Evolutionary conservation across 2,329 filamentous ascomycete species (phyloP).

Genomic region (Neurospora sp.): DNA sequence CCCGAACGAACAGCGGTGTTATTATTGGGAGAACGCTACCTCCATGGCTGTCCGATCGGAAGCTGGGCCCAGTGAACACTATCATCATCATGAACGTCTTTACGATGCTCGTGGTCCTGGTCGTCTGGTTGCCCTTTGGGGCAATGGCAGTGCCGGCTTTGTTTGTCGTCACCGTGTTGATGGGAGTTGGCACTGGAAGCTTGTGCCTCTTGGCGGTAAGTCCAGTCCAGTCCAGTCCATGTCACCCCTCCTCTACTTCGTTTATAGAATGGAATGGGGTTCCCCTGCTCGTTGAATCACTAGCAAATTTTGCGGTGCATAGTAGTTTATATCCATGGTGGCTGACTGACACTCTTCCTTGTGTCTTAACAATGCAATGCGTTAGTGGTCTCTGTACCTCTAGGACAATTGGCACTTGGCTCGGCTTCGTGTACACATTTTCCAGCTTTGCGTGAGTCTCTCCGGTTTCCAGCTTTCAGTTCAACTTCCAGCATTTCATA

Average conservation of each 20-base stretch:
- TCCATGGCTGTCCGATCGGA: constrained; percentile 16
- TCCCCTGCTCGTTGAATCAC: background rate
- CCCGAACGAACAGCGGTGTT: constrained; percentile 15
- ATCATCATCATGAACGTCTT: constrained; percentile 18
- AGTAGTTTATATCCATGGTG: background rate
- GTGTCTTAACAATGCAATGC: constrained; percentile 15
- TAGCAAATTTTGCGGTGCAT: background rate
- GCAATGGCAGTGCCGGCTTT: constrained; percentile 12
- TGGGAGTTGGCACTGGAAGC: constrained; percentile 22
- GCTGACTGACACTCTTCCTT: background rate
- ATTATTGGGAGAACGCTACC: constrained; percentile 19
- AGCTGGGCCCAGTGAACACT: constrained; percentile 19
- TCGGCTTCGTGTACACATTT: constrained; percentile 21
- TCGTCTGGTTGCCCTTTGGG: constrained; percentile 21
- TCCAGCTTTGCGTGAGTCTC: constrained; percentile 15
- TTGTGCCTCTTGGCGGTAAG: constrained; percentile 20
- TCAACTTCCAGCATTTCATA: too few species aligned
- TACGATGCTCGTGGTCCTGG: constrained; percentile 15
- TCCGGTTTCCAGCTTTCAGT: too few species aligned
- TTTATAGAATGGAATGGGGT: background rate
- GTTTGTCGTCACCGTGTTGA: constrained; percentile 17
- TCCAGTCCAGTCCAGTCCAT: background rate
- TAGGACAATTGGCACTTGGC: constrained; percentile 19
- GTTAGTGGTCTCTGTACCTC: constrained; percentile 18
- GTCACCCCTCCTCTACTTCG: background rate